These are phyloP conservation scores for Domatiomyces catenatus DNA, from an alignment of 2,329 filamentous ascomycete species.

Conservation along the genomic window DNA sequence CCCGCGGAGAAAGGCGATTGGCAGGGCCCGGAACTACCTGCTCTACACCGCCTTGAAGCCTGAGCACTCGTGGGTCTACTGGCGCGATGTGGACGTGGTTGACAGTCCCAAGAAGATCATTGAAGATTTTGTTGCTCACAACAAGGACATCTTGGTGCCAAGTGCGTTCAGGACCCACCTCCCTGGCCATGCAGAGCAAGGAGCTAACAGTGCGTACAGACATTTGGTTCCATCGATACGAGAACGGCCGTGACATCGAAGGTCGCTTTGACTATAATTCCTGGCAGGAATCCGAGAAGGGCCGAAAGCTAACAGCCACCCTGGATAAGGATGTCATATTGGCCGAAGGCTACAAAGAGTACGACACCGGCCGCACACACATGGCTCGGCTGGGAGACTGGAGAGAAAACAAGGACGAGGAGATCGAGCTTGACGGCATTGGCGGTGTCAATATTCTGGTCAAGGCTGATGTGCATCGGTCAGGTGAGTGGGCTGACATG, in stretches of 20 bases:
- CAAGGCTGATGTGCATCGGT: constrained; percentile 92
- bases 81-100: constrained; percentile 92
- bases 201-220: constrained; percentile 37
- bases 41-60: constrained; percentile 70
- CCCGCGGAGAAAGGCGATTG: constrained; percentile 79
- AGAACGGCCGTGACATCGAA: constrained; percentile 70
- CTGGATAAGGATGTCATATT: constrained; percentile 70
- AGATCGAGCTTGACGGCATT: constrained; percentile 86
- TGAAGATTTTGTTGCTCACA: constrained; percentile 88
- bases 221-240: constrained; percentile 91
- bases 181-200: not conserved
- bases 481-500: constrained; percentile 45
- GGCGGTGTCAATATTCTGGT: constrained; percentile 95
- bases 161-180: constrained; percentile 49
- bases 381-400: constrained; percentile 88
- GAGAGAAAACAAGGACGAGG: constrained; percentile 78
- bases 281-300: constrained; percentile 87
- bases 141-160: constrained; percentile 82
- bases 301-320: constrained; percentile 53
- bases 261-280: constrained; percentile 99
- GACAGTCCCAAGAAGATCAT: constrained; percentile 77
- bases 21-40: constrained; percentile 79
- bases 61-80: constrained; percentile 97
- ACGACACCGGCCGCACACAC: constrained; percentile 74
- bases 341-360: constrained; percentile 91